Evolutionary conservation across 179 eudicot species (phyloP), one percentile per base, ranked within the genome.

Genomic region (Spinacia oleracea): DNA sequence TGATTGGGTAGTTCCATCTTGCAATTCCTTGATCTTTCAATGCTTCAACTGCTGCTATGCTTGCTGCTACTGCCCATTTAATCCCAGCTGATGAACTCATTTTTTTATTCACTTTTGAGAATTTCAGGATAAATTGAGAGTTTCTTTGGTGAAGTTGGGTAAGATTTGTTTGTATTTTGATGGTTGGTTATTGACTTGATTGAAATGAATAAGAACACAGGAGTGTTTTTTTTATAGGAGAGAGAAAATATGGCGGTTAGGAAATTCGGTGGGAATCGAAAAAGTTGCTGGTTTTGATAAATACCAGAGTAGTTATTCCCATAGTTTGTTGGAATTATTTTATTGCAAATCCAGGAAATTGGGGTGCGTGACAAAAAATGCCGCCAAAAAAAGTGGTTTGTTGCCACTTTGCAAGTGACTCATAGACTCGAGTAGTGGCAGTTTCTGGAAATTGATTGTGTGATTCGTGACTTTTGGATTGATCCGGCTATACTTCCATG

Each of bases 11-110:
- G 29, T 74, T 82, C 81, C 84, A 82, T 18, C 81, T 78, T n/a
- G 81, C 84, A 59, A 78, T 21, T 15, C 84, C 79, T 38, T 82
- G 81, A 38, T 78, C 81, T 78, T 74, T 78, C 34, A 78, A 4
- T 48, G 66, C 81, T 55, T 82, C 81, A 7, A 82, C 79, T 59
- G 81, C 55, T 69, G 76, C 78, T 1, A 78, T 78, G n/a, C 83
- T 76, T 80, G 77, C 59, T 76, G 80, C 83, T 56, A 71, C 73
- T 31, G 43, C 48, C 83, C 72, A 81, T 10, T 79, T 66, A 35
- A 63, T 76, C 6, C 73, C 53, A 11, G 56, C 12, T 70, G 73
- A 45, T 29, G 76, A 50, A 74, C 53, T 16, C 51, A 66, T 63
- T 59, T 76, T 79, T 46, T 75, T 45, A 38, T 25, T 0, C 27